Conservation (phyloP, 2,329 filamentous ascomycete genomes). For the Trichoderma sp. region DNA sequence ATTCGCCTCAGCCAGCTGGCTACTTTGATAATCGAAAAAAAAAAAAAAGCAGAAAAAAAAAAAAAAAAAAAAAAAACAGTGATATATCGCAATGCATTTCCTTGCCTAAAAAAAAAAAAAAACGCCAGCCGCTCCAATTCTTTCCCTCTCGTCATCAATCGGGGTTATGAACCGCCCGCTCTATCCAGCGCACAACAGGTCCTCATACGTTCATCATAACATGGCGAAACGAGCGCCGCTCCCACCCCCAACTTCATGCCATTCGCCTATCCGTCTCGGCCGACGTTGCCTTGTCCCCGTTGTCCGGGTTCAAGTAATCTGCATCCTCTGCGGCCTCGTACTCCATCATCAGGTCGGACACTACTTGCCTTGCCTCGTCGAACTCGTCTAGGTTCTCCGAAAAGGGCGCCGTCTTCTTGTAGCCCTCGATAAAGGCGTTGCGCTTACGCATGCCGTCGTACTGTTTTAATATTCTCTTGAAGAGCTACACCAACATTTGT, state of each 20-base stretch:
- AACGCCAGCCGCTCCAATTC: constrained; percentile 13
- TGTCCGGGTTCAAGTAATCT: constrained; percentile 79
- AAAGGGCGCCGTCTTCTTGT: constrained; percentile 94
- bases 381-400: constrained; percentile 90
- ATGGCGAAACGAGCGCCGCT: not conserved
- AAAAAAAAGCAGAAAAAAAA: not conserved
- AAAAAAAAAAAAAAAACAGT: not conserved
- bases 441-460: constrained; percentile 94
- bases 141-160: not conserved
- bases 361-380: constrained; percentile 88
- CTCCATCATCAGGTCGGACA: constrained; percentile 85
- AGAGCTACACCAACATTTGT: constrained; percentile 55
- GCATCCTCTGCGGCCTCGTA: constrained; percentile 93
- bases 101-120: not conserved
- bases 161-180: not conserved
- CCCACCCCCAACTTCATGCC: constrained; percentile 27
- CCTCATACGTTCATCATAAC: not conserved
- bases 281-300: constrained; percentile 50
- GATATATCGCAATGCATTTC: constrained; percentile 6
- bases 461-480: constrained; percentile 87
- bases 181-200: not conserved
- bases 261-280: constrained; percentile 53
- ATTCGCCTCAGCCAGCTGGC: not conserved
- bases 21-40: not conserved
- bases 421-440: constrained; percentile 93